A percentile compares a stretch with the other conserved stretches of the same genome.
Conservation (phyloP, 169 alveolate species). For the Nephromyces sp. region DNA sequence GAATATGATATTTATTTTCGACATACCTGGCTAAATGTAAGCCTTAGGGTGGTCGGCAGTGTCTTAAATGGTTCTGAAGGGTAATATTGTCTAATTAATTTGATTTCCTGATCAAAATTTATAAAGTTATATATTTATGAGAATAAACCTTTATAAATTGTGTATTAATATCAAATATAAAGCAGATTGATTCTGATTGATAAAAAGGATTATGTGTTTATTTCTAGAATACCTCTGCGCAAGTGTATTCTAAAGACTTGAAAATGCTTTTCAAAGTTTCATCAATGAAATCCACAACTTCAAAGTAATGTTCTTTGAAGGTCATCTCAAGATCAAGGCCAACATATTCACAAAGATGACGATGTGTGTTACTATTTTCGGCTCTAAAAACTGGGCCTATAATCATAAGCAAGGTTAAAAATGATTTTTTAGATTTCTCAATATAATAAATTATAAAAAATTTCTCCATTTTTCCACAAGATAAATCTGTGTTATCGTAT, state of each 20-base stretch:
- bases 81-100: too few relatives aligned
- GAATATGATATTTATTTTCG: too few relatives aligned
- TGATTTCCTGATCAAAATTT: too few relatives aligned
- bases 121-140: neutral
- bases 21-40: too few relatives aligned
- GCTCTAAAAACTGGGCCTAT: slow-evolving; percentile 97
- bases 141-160: neutral
- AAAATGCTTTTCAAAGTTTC: slow-evolving; percentile 73
- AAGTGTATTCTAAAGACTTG: too few relatives aligned
- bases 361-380: slow-evolving; percentile 94
- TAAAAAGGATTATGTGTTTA: neutral
- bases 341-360: slow-evolving; percentile 98
- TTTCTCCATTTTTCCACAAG: too few relatives aligned
- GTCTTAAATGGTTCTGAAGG: too few relatives aligned
- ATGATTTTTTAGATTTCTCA: neutral
- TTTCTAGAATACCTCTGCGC: too few relatives aligned
- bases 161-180: neutral
- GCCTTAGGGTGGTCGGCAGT: too few relatives aligned
- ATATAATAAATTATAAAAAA: neutral
- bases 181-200: neutral
- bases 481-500: too few relatives aligned
- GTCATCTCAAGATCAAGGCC: slow-evolving; percentile 92
- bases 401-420: neutral
- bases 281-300: slow-evolving; percentile 85
- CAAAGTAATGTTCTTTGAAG: slow-evolving; percentile 87